Conservation (phyloP, 2,329 filamentous ascomycete species). For the Colletotrichum cuscutae region DNA sequence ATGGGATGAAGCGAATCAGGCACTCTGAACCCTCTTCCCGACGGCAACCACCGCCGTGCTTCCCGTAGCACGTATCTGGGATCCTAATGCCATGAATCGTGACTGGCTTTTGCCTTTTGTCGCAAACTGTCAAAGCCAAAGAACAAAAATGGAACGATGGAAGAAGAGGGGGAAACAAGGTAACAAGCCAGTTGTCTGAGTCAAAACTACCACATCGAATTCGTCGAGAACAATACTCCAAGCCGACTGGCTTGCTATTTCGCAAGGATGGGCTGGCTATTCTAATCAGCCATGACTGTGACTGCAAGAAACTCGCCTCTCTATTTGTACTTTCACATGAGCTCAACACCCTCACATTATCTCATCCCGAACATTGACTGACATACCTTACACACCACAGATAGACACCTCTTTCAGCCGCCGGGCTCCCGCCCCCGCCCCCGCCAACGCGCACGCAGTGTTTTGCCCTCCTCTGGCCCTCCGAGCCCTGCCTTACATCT, state of each 20-base stretch:
- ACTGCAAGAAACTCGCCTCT: neutral
- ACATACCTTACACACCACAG: neutral
- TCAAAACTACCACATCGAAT: conserved; percentile 11
- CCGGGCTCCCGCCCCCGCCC: too few species aligned
- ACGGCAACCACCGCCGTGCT: neutral
- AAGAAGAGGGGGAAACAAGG: conserved; percentile 15
- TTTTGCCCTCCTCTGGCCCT: neutral
- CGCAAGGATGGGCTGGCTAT: neutral
- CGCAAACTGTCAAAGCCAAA: conserved; percentile 3
- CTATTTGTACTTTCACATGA: neutral
- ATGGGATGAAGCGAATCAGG: conserved; percentile 20
- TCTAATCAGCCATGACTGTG: neutral
- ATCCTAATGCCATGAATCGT: neutral
- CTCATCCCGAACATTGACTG: neutral
- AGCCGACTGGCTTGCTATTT: neutral
- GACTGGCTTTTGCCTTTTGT: neutral
- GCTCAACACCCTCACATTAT: neutral
- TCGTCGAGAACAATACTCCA: neutral
- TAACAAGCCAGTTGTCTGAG: conserved; percentile 15
- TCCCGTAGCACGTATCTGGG: neutral
- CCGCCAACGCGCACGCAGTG: neutral
- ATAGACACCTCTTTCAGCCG: neutral
- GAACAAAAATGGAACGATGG: neutral
- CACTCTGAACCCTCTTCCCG: neutral
- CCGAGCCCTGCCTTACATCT: conserved; percentile 1